Conservation (phyloP, 345 rosid genomes). For the Eucalyptus sideroxylon region DNA sequence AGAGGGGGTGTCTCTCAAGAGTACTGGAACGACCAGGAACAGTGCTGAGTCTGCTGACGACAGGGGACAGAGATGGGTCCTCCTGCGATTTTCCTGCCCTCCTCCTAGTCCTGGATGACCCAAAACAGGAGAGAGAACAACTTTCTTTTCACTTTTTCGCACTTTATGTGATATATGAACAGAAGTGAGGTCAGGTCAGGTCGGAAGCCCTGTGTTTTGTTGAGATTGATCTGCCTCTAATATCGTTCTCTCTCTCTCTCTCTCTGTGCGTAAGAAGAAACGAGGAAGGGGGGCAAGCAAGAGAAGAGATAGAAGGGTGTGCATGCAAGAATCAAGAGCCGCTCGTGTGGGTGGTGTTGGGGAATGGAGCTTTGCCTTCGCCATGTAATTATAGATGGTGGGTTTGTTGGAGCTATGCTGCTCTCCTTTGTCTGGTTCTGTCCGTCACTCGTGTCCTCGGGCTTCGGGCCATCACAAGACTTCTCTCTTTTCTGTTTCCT, state of each 20-base stretch:
- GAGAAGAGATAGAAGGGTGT: neutral
- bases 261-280: neutral
- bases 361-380: neutral
- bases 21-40: neutral
- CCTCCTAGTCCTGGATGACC: neutral
- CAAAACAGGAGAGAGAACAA: neutral
- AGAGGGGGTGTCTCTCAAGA: neutral
- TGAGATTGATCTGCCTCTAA: neutral
- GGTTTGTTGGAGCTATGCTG: neutral
- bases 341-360: constrained; percentile 53
- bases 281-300: neutral
- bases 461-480: neutral
- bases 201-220: neutral
- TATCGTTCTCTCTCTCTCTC: neutral
- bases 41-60: neutral
- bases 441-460: neutral
- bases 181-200: neutral
- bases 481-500: neutral
- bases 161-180: neutral
- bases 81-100: neutral
- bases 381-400: neutral
- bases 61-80: neutral
- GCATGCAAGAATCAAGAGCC: constrained; percentile 16
- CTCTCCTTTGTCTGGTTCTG: neutral
- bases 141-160: neutral